phyloP scores from a whole-genome alignment of 176 grass and related monocot genomes.

The Juncus inflexus region DNA sequence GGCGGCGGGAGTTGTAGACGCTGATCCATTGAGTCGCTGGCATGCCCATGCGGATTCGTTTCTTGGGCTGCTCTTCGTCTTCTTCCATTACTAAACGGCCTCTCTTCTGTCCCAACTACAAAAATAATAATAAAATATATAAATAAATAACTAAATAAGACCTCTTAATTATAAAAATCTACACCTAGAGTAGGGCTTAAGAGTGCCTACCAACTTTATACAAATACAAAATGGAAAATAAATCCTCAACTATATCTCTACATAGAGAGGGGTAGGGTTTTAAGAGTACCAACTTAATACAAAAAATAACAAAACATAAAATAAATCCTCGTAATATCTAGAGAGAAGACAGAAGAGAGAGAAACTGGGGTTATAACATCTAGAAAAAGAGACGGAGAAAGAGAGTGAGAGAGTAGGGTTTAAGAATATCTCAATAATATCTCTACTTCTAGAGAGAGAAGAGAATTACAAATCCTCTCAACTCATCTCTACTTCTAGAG shows the following conservation, averaged over 20 bases:
- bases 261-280: no score
- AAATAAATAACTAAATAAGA: no score
- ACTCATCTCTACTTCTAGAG: constrained; percentile 9
- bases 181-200: no score
- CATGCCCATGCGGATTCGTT: constrained; percentile 93
- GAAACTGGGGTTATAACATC: not conserved
- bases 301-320: no score
- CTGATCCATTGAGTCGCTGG: constrained; percentile 98
- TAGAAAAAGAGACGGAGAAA: constrained; percentile 7
- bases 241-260: constrained; percentile 15
- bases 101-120: constrained; percentile 93
- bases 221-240: constrained; percentile 54
- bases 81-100: constrained; percentile 79
- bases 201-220: constrained; percentile 61
- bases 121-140: no score
- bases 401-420: not conserved
- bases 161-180: no score
- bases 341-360: no score
- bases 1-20: constrained; percentile 83
- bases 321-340: no score
- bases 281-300: no score
- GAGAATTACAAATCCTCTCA: no score
- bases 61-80: constrained; percentile 97
- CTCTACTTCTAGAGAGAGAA: constrained; percentile 15
- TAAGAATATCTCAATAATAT: not conserved